Conservation (phyloP, 345 rosid genomes). For the Murraya koenigii region DNA sequence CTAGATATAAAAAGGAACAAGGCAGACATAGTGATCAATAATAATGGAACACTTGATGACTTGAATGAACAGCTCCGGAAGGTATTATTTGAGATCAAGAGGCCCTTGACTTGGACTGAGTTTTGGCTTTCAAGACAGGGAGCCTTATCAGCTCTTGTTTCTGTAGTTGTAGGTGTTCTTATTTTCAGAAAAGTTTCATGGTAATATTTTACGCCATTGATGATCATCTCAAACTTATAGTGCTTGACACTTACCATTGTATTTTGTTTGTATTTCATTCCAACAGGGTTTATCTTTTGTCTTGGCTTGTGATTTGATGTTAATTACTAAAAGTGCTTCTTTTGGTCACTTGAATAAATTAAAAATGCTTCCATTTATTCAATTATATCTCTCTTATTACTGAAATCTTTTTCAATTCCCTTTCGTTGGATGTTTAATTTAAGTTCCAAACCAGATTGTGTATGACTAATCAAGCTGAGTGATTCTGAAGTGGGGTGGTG, state of each 20-base stretch:
- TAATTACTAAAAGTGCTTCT: neutral
- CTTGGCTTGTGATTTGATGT: neutral
- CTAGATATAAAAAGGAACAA: constrained; percentile 60
- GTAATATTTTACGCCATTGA: neutral
- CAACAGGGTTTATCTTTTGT: neutral
- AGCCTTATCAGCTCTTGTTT: constrained; percentile 49
- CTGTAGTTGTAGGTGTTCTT: constrained; percentile 42
- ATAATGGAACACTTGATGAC: constrained; percentile 65
- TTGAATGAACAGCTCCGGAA: constrained; percentile 54
- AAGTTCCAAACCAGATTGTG: neutral
- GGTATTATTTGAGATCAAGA: constrained; percentile 51
- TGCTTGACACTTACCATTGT: neutral
- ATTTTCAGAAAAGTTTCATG: constrained; percentile 35
- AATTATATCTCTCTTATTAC: neutral
- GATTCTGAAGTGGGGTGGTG: neutral
- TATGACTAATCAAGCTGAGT: neutral
- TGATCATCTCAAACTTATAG: constrained; percentile 1
- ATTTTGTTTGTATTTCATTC: constrained; percentile 10
- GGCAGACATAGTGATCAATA: constrained; percentile 85
- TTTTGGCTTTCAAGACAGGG: constrained; percentile 86
- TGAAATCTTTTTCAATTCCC: neutral
- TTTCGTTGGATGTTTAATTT: neutral
- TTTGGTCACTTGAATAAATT: neutral
- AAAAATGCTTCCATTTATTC: neutral
- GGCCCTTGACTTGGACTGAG: constrained; percentile 77